Conservation (phyloP, 768 basidiomycete genomes). For the Lactarius evosmus region DNA sequence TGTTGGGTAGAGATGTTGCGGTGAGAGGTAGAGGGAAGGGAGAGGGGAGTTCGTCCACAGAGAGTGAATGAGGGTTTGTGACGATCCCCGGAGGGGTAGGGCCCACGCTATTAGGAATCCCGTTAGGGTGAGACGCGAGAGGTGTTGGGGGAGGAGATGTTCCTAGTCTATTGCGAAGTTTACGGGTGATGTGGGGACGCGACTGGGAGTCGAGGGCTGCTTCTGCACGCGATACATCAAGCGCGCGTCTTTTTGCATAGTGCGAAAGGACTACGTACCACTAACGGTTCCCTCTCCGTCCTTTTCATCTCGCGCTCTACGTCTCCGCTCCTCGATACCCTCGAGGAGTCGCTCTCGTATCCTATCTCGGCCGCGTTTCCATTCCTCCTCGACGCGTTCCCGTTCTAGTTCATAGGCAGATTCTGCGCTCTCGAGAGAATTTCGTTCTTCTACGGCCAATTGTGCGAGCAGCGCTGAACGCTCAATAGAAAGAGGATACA, state of each 20-base stretch:
- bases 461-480: conserved; percentile 72
- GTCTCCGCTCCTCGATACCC: conserved; percentile 78
- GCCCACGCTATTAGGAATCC: conserved; percentile 39
- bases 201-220: conserved; percentile 71
- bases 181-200: conserved; percentile 77
- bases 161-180: conserved; percentile 74
- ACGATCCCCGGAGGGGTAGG: conserved; percentile 52
- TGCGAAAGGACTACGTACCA: conserved; percentile 41
- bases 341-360: conserved; percentile 77
- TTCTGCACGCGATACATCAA: conserved; percentile 42
- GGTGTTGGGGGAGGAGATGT: conserved; percentile 79
- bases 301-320: conserved; percentile 81
- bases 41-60: conserved; percentile 83
- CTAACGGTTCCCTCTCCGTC: conserved; percentile 81
- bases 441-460: conserved; percentile 62
- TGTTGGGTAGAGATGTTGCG: conserved; percentile 43
- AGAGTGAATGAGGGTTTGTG: conserved; percentile 80
- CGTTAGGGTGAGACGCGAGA: conserved; percentile 40
- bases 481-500: conserved; percentile 72
- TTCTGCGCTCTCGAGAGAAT: conserved; percentile 62
- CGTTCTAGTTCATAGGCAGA: conserved; percentile 76
- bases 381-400: conserved; percentile 78
- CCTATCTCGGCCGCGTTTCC: conserved; percentile 67
- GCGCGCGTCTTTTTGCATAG: not conserved
- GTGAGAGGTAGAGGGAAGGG: conserved; percentile 78